Evolutionary conservation across 2,329 filamentous ascomycete genomes (phyloP), one percentile per base, ranked within the genome.

Genomic region (Paraconiothyrium brasiliense): DNA sequence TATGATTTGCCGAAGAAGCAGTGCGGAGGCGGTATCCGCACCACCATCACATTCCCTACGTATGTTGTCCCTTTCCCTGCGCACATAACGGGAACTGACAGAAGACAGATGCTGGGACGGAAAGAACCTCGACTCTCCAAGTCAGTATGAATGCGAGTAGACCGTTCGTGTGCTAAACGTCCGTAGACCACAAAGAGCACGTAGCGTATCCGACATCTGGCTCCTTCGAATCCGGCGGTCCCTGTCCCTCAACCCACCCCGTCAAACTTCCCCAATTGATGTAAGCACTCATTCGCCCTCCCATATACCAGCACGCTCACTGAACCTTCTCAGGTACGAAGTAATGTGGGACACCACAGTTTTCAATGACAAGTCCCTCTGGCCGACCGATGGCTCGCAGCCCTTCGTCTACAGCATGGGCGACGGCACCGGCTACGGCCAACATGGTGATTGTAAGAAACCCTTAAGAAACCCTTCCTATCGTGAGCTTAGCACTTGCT

Each of bases 51-150:
- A 5, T 84, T 83, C 71, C 82, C 81, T 0, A 83, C 81, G 58
- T 83, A 89, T 90, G 81, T 90, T 92, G 79, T 90, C 90, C 1
- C 90, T 88, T 8, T 2, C 11, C 22, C 7, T 48, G 8, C 24
- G 11, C 10, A 14, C 22, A 13, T 13, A 10, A 34, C 22, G 13
- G 32, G 22, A n/a, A 34, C 30, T 51, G n/a, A 51, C 32, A 10
- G 27, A 20, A 0, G 24, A 34, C 9, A 46, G 52, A 46, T 92
- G 90, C 84, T 92, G 90, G 84, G 85, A 92, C 77, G 89, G 89
- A 44, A 76, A 79, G 57, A 77, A 84, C 69, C 57, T 81, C 4
- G 84, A 86, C 67, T 84, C 83, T 11, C 71, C 0, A 83, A 89
- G 39, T 41, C 8, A 16, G 39, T 41, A 7, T n/a, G 39, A 16